Evolutionary conservation across 2,329 filamentous ascomycete genomes (phyloP).

Genomic region (Herpomyces periplanetae): DNA sequence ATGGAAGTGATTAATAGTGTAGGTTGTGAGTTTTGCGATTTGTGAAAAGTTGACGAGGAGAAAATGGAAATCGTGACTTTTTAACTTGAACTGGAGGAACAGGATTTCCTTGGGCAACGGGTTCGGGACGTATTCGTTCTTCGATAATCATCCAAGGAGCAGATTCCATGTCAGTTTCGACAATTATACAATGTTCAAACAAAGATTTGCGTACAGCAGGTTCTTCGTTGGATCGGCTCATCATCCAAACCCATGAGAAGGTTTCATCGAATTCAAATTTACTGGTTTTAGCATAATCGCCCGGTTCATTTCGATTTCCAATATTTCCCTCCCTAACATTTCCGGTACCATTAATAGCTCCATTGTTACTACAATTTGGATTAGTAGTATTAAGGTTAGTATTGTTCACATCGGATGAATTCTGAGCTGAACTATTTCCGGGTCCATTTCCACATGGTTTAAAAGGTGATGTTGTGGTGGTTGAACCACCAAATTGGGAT

Average conservation of each 20-base stretch:
- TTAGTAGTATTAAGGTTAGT: constrained; percentile 61
- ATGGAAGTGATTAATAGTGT: too few species aligned
- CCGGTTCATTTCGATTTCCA: constrained; percentile 35
- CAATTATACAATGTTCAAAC: constrained; percentile 64
- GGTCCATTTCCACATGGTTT: constrained; percentile 27
- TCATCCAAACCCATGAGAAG: constrained; percentile 99
- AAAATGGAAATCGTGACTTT: constrained; percentile 62
- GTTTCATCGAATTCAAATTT: constrained; percentile 58
- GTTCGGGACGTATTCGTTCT: constrained; percentile 62
- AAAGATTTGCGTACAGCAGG: constrained; percentile 48
- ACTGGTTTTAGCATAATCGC: constrained; percentile 69
- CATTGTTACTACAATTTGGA: constrained; percentile 24
- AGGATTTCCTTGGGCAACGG: constrained; percentile 53
- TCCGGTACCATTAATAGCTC: constrained; percentile 50
- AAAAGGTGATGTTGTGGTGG: constrained; percentile 91
- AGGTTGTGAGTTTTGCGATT: too few species aligned
- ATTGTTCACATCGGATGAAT: constrained; percentile 72
- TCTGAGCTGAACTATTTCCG: constrained; percentile 22
- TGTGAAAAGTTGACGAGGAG: constrained; percentile 23
- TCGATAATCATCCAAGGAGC: constrained; percentile 71
- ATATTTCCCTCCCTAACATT: constrained; percentile 19
- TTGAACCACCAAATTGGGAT: constrained; percentile 50
- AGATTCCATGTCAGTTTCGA: constrained; percentile 59
- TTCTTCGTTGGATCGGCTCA: constrained; percentile 65
- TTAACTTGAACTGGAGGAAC: constrained; percentile 90